These are phyloP conservation scores for Umbelopsis sp. DNA, from an alignment of 192 early-diverging fungal genomes.

Conservation along the genomic window DNA sequence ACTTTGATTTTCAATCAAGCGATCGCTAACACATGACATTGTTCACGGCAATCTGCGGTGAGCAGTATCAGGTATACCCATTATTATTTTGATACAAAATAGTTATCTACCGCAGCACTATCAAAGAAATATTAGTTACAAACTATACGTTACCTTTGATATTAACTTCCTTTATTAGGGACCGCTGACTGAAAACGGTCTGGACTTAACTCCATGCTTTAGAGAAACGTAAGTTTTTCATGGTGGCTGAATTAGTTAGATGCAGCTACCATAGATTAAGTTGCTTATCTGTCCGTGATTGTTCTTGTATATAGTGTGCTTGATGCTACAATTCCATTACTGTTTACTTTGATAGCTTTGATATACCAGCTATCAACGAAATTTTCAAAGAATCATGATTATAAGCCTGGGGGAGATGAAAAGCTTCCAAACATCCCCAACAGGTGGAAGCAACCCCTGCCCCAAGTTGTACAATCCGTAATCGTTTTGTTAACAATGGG, in stretches of 20 bases:
- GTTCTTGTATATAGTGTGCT: not conserved
- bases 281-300: not conserved
- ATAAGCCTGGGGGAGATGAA: not conserved
- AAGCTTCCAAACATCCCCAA: slow-evolving; percentile 1
- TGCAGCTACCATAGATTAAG: not conserved
- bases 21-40: not conserved
- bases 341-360: not conserved
- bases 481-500: slow-evolving; percentile 10
- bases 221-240: slow-evolving; percentile 4
- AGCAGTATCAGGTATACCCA: slow-evolving; percentile 8
- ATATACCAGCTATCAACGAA: not conserved
- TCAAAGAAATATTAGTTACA: not conserved
- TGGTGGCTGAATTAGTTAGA: not conserved
- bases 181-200: not conserved
- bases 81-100: not conserved
- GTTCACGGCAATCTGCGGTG: slow-evolving; percentile 6
- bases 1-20: not conserved
- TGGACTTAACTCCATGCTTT: slow-evolving; percentile 2
- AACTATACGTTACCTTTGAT: not conserved
- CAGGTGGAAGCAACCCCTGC: slow-evolving; percentile 11
- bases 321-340: not conserved
- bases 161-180: not conserved
- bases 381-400: slow-evolving; percentile 4
- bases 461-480: not conserved
- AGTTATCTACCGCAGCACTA: not conserved